Base-by-base conservation (phyloP, 208 protist species). In the Hexamita inflata region DNA sequence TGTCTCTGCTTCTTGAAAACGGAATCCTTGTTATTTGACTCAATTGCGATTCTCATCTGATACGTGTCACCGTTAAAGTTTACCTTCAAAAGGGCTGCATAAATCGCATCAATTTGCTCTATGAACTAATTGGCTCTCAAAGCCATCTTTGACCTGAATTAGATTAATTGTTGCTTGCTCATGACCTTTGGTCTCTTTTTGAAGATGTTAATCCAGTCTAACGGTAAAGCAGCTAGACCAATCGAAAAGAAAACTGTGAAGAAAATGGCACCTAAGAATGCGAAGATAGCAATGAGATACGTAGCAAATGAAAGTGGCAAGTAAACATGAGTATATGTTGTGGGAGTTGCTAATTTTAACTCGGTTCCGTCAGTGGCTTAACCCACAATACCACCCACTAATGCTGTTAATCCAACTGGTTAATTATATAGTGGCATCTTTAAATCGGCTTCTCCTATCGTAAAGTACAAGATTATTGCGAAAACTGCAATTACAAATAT, bases 1-100 rank as follows among this genome's bases (percentile, higher is more conserved):
- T 30, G 60, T 34, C 34, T 30, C 15, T 38, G 60, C 60, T 66
- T 66, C 60, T 66, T 30, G 60, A 66, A 66, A 38, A 38, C 34
- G 19, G 24, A 30, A 38, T 15, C 60, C 60, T 66, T 30, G 13
- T 66, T 66, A 15, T 30, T n/a, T 66, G 34, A 66, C 15, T 66
- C 60, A 30, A 38, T 66, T n/a, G 15, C 34, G 24, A 24, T 40
- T 40, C 15, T 66, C 34, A 66, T n/a, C 29, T 19, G 13, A 24
- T 66, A 15, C 13, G 34, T 34, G 29, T 66, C 24, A 15, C 15
- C 34, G 15, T 15, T 15, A 30, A 13, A 38, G 60, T 40, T 38
- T 15, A 38, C 29, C 19, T 66, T 66, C 13, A 38, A 38, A 15
- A 66, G 60, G 15, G 30, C 24, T 40, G 15, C 29, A 66, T 66